Evolutionary conservation across 2,329 filamentous ascomycete genomes (phyloP), one percentile per base, ranked within the genome.

Genomic region (Metarhizium robertsii): DNA sequence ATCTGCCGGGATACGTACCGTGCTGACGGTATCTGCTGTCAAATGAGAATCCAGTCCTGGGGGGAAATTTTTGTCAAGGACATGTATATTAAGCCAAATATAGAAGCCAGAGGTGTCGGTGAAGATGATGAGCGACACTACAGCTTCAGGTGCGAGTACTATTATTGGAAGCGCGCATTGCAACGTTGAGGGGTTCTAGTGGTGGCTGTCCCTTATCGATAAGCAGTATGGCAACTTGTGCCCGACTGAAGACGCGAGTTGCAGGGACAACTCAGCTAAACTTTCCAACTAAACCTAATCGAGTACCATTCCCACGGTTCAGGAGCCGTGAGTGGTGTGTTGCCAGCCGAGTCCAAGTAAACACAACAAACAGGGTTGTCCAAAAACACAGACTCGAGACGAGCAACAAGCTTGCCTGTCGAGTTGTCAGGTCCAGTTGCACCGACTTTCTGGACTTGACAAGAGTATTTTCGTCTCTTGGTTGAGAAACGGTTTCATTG

Each of bases 351-450:
- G 16, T 43, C 32, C 47, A 36, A 53, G 52, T 57, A 57, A 57
- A 57, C 52, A 57, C 48, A 57, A 51, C 51, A 50, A 47, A 55
- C 53, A 54, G 30, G 34, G 36, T 40, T 54, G 32, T 3, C 32
- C 32, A 11, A 34, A 34, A 34, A 34, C 32, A 34, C 32, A 34
- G 32, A 34, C 32, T 34, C 32, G 32, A 34, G 32, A 34, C 32
- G 10, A 34, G 32, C 38, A 40, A 16, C 11, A 40, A 13, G 38
- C 14, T 40, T 7, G 38, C 5, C 38, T 40, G 38, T 34, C 32
- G 4, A 13, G 34, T 36, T 8, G 34, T 13, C 34, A 36, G 34
- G 34, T 10, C 34, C 34, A 8, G 34, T 36, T 36, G 34, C 34
- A 36, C 34, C 34, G 34, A 40, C 38, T 40, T 40, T 16, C 38